These are phyloP conservation scores for Stachybotrys chlorohalonatus DNA, from an alignment of 2,329 filamentous ascomycete species.

Conservation along the genomic window DNA sequence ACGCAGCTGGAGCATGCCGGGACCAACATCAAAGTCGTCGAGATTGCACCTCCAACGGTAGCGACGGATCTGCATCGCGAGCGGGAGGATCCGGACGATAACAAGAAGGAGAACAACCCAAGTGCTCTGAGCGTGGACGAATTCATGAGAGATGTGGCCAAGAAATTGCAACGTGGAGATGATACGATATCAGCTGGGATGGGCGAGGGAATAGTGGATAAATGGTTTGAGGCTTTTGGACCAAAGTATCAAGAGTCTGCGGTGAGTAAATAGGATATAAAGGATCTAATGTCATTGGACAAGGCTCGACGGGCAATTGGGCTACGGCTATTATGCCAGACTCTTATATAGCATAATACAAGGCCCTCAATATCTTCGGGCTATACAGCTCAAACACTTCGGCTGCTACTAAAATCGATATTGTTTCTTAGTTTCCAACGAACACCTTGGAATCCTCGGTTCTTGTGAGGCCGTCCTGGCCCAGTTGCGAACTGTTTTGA, in stretches of 20 bases:
- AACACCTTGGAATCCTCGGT: too few species aligned
- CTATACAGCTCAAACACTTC: too few species aligned
- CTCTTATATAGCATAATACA: too few species aligned
- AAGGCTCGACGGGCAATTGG: too few species aligned
- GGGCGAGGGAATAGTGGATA: slow-evolving; percentile 25
- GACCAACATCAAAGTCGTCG: slow-evolving; percentile 36
- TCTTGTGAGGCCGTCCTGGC: too few species aligned
- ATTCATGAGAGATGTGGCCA: slow-evolving; percentile 39
- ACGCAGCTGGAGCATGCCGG: slow-evolving; percentile 31
- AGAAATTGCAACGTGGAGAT: slow-evolving; percentile 34
- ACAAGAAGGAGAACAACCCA: slow-evolving; percentile 44
- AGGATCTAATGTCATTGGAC: background rate
- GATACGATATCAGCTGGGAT: slow-evolving; percentile 40
- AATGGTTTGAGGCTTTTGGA: slow-evolving; percentile 34
- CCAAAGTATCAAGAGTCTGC: slow-evolving; percentile 7
- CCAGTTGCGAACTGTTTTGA: too few species aligned
- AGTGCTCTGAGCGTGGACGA: slow-evolving; percentile 36
- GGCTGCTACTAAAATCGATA: too few species aligned
- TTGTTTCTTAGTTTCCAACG: too few species aligned
- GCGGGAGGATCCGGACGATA: slow-evolving; percentile 44
- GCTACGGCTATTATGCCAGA: too few species aligned
- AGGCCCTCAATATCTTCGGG: too few species aligned
- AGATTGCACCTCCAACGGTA: slow-evolving; percentile 47
- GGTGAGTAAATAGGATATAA: background rate
- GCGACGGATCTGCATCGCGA: slow-evolving; percentile 47